A percentile compares a stretch with the other conserved stretches of the same genome.
Conservation (phyloP, 2,329 filamentous ascomycete genomes). For the Pseudogymnoascus sp. region DNA sequence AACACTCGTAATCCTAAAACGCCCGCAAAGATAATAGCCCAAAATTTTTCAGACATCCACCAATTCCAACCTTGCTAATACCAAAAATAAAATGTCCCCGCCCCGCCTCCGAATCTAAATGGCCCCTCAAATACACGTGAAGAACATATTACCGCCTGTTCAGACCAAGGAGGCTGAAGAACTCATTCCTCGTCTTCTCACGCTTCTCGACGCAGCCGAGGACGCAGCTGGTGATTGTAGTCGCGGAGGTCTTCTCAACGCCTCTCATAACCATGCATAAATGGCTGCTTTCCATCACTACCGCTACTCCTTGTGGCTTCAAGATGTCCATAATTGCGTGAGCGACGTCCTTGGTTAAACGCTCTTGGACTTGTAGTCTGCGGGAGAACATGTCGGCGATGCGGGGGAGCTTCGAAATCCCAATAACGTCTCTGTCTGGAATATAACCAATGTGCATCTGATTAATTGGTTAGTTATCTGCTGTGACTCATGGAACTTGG, state of each 20-base stretch:
- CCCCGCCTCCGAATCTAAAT: background rate
- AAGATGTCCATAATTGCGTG: slow-evolving; percentile 88
- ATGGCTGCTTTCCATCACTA: slow-evolving; percentile 95
- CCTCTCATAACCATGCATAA: slow-evolving; percentile 98
- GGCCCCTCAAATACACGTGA: background rate
- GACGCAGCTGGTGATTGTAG: slow-evolving; percentile 93
- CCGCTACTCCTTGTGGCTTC: slow-evolving; percentile 87
- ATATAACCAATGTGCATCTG: slow-evolving; percentile 99
- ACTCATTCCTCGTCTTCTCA: slow-evolving; percentile 92
- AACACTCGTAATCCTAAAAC: slow-evolving; percentile 15
- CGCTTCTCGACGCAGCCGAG: slow-evolving; percentile 90
- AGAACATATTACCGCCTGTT: slow-evolving; percentile 37
- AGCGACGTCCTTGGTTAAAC: slow-evolving; percentile 91
- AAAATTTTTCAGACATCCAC: background rate
- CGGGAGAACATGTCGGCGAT: slow-evolving; percentile 97
- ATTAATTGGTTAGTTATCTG: slow-evolving; percentile 12
- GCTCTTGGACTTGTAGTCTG: slow-evolving; percentile 89
- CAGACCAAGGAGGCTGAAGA: slow-evolving; percentile 68
- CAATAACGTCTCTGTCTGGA: slow-evolving; percentile 80
- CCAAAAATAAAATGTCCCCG: background rate
- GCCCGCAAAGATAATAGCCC: background rate
- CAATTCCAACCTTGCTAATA: background rate
- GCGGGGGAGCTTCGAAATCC: slow-evolving; percentile 88
- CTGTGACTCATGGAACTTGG: background rate
- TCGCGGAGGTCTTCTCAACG: slow-evolving; percentile 82